Conservation (phyloP, 139 green algal genomes). For the Closterium sp. region DNA sequence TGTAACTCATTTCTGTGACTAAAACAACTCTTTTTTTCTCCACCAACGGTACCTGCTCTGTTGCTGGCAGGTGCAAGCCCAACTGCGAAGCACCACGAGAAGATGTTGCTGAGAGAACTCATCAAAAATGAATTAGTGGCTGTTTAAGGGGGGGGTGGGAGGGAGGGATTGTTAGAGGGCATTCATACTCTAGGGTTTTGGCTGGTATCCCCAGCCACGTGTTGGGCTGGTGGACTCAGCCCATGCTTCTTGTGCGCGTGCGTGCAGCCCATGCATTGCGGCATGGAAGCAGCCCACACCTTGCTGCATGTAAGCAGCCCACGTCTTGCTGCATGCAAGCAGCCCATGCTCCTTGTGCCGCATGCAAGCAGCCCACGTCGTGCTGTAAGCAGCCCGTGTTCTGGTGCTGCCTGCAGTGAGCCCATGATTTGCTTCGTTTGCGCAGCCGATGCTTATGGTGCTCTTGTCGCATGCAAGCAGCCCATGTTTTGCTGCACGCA, state of each 20-base stretch:
- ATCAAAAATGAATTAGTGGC: neutral
- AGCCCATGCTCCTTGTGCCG: neutral
- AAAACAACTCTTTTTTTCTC: too few relatives aligned
- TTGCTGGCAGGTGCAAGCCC: neutral
- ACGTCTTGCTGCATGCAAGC: neutral
- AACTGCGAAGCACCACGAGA: neutral
- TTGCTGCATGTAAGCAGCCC: too few relatives aligned
- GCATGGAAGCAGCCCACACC: too few relatives aligned
- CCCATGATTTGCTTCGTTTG: neutral
- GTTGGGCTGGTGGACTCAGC: neutral
- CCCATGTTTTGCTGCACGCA: too few relatives aligned
- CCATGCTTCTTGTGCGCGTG: neutral
- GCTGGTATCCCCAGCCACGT: neutral
- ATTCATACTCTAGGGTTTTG: neutral
- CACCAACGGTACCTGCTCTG: too few relatives aligned
- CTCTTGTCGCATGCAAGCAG: neutral
- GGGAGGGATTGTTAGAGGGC: neutral
- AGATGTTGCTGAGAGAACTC: neutral
- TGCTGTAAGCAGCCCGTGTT: too few relatives aligned
- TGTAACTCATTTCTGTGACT: too few relatives aligned
- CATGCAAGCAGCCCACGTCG: neutral
- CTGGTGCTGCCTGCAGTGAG: too few relatives aligned
- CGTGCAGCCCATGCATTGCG: neutral
- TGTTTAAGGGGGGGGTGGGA: neutral
- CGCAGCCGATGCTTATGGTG: neutral